Evolutionary conservation across 2,329 filamentous ascomycete genomes (phyloP), one percentile per base, ranked within the genome.

Genomic region (Trichophyton schoenleinii): DNA sequence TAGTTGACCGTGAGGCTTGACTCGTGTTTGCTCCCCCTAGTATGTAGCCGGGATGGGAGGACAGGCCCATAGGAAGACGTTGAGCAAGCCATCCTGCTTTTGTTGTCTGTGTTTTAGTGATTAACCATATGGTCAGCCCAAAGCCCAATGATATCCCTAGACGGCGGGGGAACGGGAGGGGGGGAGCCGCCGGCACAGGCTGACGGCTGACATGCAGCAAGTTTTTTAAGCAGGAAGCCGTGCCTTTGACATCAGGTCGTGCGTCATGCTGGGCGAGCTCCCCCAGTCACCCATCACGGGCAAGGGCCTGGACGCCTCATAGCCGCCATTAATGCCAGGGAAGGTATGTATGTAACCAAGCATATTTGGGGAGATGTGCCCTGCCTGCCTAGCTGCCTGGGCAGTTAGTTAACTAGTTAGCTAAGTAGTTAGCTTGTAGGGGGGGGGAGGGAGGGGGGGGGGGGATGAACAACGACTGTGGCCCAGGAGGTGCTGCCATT

Each of bases 201-300:
- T 55, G 49, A 55, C 49, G 49, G 49, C 49, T 55, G 49, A 55
- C 49, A 55, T 55, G 49, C 49, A 55, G 49, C 49, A 55, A 34
- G 49, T 55, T 55, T 36, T 55, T 55, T 55, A 34, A 55, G 31
- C 49, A 55, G 25, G 31, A 36, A 55, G 49, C 49, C 49, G 49
- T 55, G 49, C 49, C 49, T 55, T 55, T 28, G 18, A 55, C 49
- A 49, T 22, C 46, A 55, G 49, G 49, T 55, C 15, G 9, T 49
- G 46, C 46, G 46, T 49, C 46, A 49, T 49, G 46, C 46, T 28
- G 20, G 20, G 46, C 46, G 20, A 49, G 46, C 46, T 49, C 28
- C 25, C 28, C 25, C 28, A 7, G 49, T 55, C 49, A 34, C 7
- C 7, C 28, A 18, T 18, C 9, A 36, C 20, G 31, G 6, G 31